Evolutionary conservation across 1,284 basidiomycete species (phyloP).

Genomic region (Trichosporon sp.): DNA sequence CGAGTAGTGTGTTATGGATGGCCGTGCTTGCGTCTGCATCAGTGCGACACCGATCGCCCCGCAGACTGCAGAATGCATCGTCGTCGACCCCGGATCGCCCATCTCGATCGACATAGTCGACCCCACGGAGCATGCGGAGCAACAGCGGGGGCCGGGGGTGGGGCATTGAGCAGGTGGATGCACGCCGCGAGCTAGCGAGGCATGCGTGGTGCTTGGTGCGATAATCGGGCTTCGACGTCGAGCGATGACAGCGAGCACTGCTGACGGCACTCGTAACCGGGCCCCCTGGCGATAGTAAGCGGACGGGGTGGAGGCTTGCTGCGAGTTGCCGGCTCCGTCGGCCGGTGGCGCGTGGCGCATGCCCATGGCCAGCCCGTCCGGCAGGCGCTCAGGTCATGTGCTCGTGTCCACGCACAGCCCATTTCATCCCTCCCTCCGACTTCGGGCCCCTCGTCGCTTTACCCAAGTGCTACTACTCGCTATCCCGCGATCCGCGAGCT

Average conservation of each 20-base stretch:
- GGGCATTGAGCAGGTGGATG: background rate
- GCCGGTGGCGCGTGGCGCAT: background rate
- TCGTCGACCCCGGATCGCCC: background rate
- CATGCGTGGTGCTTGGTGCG: background rate
- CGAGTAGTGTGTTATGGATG: background rate
- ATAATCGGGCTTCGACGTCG: background rate
- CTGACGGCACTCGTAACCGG: background rate
- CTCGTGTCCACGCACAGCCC: background rate
- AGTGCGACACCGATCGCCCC: background rate
- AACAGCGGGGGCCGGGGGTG: background rate
- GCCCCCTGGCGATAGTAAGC: background rate
- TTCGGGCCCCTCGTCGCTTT: background rate
- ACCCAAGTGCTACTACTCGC: background rate
- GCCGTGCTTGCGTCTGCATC: background rate
- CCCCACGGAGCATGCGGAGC: background rate
- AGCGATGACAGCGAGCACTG: no score
- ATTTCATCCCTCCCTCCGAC: background rate
- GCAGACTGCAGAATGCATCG: background rate
- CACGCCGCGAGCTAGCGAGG: background rate
- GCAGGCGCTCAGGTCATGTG: background rate
- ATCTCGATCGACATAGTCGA: background rate
- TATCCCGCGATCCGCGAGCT: background rate
- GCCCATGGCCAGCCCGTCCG: background rate
- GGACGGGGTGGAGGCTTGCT: background rate
- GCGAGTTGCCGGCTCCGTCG: background rate